phyloP scores from a whole-genome alignment of 1,284 basidiomycete genomes.

The Tilletia walkeri region DNA sequence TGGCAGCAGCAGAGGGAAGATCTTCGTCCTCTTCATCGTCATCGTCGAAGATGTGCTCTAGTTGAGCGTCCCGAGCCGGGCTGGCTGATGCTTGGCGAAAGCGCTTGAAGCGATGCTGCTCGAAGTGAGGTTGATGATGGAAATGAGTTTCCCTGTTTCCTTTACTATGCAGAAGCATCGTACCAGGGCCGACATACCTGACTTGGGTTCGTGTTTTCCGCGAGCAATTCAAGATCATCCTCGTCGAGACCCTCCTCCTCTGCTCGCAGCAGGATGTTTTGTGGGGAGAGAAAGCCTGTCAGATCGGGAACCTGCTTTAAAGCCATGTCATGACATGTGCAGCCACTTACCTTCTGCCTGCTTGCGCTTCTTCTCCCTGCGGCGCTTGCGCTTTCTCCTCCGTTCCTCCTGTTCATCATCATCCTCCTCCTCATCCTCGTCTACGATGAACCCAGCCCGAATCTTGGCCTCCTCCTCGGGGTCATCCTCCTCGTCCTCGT shows the following conservation, averaged over 20 bases:
- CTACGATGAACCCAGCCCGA: slow-evolving; percentile 54
- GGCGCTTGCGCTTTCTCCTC: slow-evolving; percentile 58
- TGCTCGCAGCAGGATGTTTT: no score
- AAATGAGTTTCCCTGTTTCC: no score
- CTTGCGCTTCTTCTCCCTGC: slow-evolving; percentile 58
- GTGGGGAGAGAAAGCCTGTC: no score
- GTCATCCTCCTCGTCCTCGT: slow-evolving; percentile 51
- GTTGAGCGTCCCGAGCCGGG: slow-evolving; percentile 62
- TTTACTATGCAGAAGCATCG: no score
- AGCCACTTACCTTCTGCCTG: slow-evolving; percentile 10
- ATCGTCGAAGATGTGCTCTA: slow-evolving; percentile 72
- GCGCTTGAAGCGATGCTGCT: slow-evolving; percentile 43
- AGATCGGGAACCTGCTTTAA: no score
- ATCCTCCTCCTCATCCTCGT: slow-evolving; percentile 52
- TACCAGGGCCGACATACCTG: slow-evolving; percentile 49
- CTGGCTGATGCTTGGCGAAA: slow-evolving; percentile 61
- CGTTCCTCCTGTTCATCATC: slow-evolving; percentile 60
- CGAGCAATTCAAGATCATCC: slow-evolving; percentile 88
- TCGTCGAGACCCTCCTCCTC: slow-evolving; percentile 79
- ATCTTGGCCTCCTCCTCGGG: slow-evolving; percentile 49
- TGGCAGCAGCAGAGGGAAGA: slow-evolving; percentile 44
- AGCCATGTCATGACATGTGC: no score
- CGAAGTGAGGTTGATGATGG: slow-evolving; percentile 37
- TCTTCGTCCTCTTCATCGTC: slow-evolving; percentile 64
- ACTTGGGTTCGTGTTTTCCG: slow-evolving; percentile 79